A percentile compares a stretch with the other conserved stretches of the same genome.
These are phyloP conservation scores for Chytriomyces sp. DNA, from an alignment of 192 early-diverging fungal species.

Conservation along the genomic window DNA sequence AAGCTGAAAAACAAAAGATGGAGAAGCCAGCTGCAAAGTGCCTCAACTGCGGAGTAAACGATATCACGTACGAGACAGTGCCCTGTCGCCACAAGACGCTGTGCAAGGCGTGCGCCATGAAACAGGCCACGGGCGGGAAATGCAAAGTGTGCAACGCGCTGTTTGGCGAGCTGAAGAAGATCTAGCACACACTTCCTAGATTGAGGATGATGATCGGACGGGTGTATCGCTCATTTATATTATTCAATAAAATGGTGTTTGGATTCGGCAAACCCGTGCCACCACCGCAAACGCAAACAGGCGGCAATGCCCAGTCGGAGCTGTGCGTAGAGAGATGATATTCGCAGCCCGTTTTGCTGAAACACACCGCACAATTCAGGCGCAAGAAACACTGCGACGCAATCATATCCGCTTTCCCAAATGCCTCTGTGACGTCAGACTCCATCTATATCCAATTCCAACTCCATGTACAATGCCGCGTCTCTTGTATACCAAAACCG, in stretches of 20 bases:
- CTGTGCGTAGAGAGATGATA: not conserved
- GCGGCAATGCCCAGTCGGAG: not conserved
- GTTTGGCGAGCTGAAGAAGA: slow-evolving; percentile 48
- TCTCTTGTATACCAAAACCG: too few relatives aligned
- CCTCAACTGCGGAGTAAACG: slow-evolving; percentile 40
- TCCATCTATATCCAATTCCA: not conserved
- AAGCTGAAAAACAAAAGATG: too few relatives aligned
- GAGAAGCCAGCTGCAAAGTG: not conserved
- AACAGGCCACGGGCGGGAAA: slow-evolving; percentile 59
- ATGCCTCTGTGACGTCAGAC: not conserved
- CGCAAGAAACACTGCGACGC: not conserved
- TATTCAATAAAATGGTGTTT: not conserved
- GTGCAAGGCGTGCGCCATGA: slow-evolving; percentile 59
- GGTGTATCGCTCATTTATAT: too few relatives aligned
- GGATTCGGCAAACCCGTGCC: not conserved
- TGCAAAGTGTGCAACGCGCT: slow-evolving; percentile 49
- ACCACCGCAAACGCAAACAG: not conserved
- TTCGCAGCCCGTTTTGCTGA: too few relatives aligned
- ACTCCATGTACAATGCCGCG: not conserved
- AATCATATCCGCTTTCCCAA: not conserved
- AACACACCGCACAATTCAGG: not conserved
- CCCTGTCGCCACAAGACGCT: slow-evolving; percentile 46
- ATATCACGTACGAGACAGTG: slow-evolving; percentile 44
- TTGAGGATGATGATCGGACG: too few relatives aligned
- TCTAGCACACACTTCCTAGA: not conserved